These are phyloP conservation scores for Phalaenopsis equestris DNA, from an alignment of 106 monocot species.

Conservation along the genomic window DNA sequence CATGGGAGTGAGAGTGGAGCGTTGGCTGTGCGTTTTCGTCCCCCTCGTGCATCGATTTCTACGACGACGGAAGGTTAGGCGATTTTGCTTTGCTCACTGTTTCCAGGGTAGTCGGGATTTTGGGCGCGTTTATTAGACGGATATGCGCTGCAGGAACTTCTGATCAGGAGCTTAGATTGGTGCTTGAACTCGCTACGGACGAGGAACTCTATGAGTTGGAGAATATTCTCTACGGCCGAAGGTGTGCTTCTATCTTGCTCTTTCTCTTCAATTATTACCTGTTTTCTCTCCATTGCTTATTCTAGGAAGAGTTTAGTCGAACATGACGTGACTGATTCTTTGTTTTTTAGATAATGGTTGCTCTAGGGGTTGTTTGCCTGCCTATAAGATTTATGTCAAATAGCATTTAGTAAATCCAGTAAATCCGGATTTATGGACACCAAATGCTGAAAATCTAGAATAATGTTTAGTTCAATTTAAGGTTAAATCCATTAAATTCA, in stretches of 20 bases:
- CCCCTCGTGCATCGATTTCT: conserved; percentile 15
- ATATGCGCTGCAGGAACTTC: conserved; percentile 26
- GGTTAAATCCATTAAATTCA: too few species aligned
- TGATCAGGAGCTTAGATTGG: conserved; percentile 79
- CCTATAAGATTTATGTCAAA: too few species aligned
- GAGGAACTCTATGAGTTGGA: conserved; percentile 77
- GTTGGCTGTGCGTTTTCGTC: conserved; percentile 11
- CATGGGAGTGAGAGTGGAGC: neutral
- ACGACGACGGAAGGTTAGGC: conserved; percentile 17
- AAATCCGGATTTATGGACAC: too few species aligned
- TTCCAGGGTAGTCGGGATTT: neutral
- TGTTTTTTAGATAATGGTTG: neutral
- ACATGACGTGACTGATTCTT: conserved; percentile 4
- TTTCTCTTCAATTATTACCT: neutral
- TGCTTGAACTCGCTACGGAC: conserved; percentile 83
- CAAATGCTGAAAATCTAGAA: too few species aligned
- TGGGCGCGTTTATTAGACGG: neutral
- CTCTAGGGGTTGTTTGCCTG: neutral
- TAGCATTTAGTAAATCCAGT: too few species aligned
- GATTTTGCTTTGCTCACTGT: neutral
- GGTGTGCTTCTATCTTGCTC: conserved; percentile 20
- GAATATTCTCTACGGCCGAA: conserved; percentile 79
- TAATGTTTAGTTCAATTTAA: too few species aligned
- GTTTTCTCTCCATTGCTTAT: neutral
- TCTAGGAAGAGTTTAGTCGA: neutral